phyloP scores from a whole-genome alignment of 2,329 filamentous ascomycete species.

The Pseudocercospora eumusae region DNA sequence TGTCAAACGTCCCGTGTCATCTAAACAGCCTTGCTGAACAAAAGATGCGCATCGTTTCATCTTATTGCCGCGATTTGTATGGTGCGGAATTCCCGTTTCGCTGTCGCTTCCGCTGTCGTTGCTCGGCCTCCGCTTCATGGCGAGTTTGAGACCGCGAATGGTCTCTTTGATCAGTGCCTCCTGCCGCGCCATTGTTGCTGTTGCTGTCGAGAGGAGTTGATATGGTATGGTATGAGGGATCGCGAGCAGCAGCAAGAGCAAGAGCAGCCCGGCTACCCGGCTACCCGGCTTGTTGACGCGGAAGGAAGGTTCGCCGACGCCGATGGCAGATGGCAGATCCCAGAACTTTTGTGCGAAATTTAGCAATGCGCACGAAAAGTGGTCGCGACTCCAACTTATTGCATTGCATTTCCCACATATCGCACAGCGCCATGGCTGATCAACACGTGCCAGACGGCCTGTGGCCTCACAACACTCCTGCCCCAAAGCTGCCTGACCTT shows the following conservation, averaged over 20 bases:
- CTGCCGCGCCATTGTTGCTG: conserved; percentile 52
- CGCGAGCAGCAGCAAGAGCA: too few relatives aligned
- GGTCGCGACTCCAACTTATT: too few relatives aligned
- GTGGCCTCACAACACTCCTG: conserved; percentile 22
- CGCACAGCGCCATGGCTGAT: conserved; percentile 3
- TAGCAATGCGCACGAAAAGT: too few relatives aligned
- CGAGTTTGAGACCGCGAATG: conserved; percentile 67
- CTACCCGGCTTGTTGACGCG: too few relatives aligned
- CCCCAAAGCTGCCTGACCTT: conserved; percentile 26
- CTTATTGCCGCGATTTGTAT: conserved; percentile 76
- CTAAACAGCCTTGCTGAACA: conserved; percentile 68
- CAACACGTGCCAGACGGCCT: conserved; percentile 11
- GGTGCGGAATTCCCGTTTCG: conserved; percentile 68
- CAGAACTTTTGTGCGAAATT: too few relatives aligned
- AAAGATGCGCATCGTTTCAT: conserved; percentile 74
- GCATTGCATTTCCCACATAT: too few relatives aligned
- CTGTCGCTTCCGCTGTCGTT: conserved; percentile 79
- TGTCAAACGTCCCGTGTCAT: conserved; percentile 60
- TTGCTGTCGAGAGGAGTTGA: conserved; percentile 30
- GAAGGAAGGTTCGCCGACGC: too few relatives aligned
- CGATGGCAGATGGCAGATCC: too few relatives aligned
- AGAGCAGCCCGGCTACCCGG: too few relatives aligned
- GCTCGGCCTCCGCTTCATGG: conserved; percentile 58
- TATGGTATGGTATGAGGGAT: too few relatives aligned
- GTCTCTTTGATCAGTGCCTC: conserved; percentile 64